Conservation (phyloP, 192 early-diverging fungal genomes). For the Podochytrium sp. region DNA sequence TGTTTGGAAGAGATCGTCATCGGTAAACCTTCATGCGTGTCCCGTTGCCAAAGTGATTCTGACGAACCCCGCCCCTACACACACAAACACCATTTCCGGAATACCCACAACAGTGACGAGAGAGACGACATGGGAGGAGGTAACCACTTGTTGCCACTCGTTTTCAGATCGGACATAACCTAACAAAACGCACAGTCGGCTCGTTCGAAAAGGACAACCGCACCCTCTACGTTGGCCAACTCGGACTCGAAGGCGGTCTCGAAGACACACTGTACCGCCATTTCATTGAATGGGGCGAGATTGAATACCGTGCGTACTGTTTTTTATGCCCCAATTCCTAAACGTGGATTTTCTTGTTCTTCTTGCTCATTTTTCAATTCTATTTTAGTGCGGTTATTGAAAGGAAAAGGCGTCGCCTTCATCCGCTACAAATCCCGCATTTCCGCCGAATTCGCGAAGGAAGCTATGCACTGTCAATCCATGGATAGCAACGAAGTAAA, state of each 20-base stretch:
- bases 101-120: conserved; percentile 47
- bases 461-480: conserved; percentile 84
- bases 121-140: conserved; percentile 68
- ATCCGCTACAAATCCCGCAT: conserved; percentile 72
- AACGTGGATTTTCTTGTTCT: conserved; percentile 18
- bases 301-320: conserved; percentile 65
- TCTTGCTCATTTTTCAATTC: not conserved
- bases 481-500: conserved; percentile 76
- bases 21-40: conserved; percentile 32
- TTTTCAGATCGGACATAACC: not conserved
- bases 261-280: conserved; percentile 57
- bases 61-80: not conserved
- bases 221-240: conserved; percentile 80
- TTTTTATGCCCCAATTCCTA: not conserved
- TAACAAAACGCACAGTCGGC: conserved; percentile 60
- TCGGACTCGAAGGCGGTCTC: conserved; percentile 41
- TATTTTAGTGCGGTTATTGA: conserved; percentile 67
- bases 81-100: not conserved
- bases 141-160: conserved; percentile 33
- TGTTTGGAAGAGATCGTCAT: conserved; percentile 78
- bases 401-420: conserved; percentile 78
- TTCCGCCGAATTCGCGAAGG: conserved; percentile 87
- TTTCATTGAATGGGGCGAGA: conserved; percentile 76
- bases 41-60: too few relatives aligned
- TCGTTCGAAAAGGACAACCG: conserved; percentile 73